Base-by-base conservation (phyloP, 805 yeast species). In the Starmerella geochares region DNA sequence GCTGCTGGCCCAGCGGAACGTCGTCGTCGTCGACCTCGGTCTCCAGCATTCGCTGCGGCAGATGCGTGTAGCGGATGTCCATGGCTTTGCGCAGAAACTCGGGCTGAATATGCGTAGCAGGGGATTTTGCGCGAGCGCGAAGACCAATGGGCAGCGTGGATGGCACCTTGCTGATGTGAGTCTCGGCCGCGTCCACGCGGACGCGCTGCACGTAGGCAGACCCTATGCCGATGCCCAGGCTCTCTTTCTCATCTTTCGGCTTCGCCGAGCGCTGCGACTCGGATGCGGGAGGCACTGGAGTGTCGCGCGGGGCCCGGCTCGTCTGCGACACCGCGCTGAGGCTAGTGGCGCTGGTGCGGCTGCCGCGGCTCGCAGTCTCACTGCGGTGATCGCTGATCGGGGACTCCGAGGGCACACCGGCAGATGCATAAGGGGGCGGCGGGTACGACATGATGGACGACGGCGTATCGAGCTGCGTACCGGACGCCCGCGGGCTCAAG, bases 11-110 rank as follows among this genome's bases (percentile, higher is more conserved):
- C 19, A 24, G 29, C 29, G 42, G 42, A 23, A 25, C 25, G 17
- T 78, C 85, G 29, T 71, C 76, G 48, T 81, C 86, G 54, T 81
- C 88, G 32, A 83, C 80, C 62, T 83, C 92, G 21, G 82, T 76
- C 2, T 88, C 90, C 52, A 83, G 68, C 65, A 83, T 70, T 41
- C 86, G 72, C 23, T 83, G 83, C 48, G 78, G 64, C 43, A 67
- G 53, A 44, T 67, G 70, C 23, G 68, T 60, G 47, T 67, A 69
- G 11, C 67, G 58, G 35, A 65, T 62, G 33, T 67, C 69, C 66
- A 67, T 64, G 28, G 68, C 66, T 32, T 62, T 52, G 40, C 66
- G 59, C 44, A 62, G 53, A 41, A 61, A 60, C 45, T 56, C 61
- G 35, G 62, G 61, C 21, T 63, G 59, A 13, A 61, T 58, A 11